These are phyloP conservation scores for Botrytis tulipae DNA, from an alignment of 2,329 filamentous ascomycete genomes.

Conservation along the genomic window DNA sequence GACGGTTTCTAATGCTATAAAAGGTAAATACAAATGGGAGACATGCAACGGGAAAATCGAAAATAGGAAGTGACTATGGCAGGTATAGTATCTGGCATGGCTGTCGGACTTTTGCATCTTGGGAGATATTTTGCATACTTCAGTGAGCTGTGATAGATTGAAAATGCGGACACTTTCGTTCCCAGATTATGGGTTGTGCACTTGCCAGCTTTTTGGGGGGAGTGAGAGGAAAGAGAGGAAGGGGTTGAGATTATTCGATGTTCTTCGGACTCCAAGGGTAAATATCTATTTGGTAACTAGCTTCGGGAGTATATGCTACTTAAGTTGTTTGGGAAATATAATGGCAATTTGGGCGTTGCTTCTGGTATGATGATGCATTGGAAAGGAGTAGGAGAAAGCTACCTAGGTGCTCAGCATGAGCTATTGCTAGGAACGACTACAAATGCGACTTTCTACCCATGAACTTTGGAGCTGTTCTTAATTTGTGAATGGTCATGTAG, in stretches of 20 bases:
- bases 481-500: background rate
- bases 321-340: too few species aligned
- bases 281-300: background rate
- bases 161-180: background rate
- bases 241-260: background rate
- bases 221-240: too few species aligned
- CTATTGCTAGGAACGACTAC: background rate
- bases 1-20: accelerated
- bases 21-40: too few species aligned
- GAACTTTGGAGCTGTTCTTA: background rate
- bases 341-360: background rate
- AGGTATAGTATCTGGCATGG: background rate
- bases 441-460: background rate
- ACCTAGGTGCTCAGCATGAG: background rate
- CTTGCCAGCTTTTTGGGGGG: too few species aligned
- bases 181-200: too few species aligned
- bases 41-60: too few species aligned
- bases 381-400: background rate
- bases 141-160: background rate
- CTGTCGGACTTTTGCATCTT: background rate
- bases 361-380: background rate
- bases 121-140: background rate
- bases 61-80: too few species aligned
- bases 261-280: too few species aligned
- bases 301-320: background rate